Base-by-base conservation (phyloP, 140 eudicot species). In the Stevia rebaudiana region DNA sequence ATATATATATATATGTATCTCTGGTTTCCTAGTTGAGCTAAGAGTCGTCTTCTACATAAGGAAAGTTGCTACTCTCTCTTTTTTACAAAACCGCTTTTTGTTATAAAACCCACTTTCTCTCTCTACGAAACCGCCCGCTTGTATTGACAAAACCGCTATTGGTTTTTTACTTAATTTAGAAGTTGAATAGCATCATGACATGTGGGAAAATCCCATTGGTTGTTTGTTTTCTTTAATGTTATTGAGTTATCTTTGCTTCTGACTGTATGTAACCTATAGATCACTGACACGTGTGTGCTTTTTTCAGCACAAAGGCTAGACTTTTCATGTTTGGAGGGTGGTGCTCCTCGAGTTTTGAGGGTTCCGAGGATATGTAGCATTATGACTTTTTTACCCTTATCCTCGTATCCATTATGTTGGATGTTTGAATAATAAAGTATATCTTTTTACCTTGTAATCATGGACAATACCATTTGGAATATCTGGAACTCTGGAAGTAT, bases 11-110 rank as follows among this genome's bases (percentile, higher is more conserved):
- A 8, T 56, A 6, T 61, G 7, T 36, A 16, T 54, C 16, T 35
- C 47, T 65, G 68, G 56, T 74, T 74, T 74, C 74, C 79, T 8
- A 21, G 58, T 66, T 47, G 79, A 66, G 79, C 22, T 57, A 74
- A 67, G 24, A 59, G 74, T 58, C 74, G 60, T 74, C 79, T 47
- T 74, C 68, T 66, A 74, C 74, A 74, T 67, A 57, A 74, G 79
- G 79, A 74, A 74, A 74, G 79, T 72, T 74, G 17, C 10, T 30
- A 19, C 19, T 74, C 67, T 47, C 68, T 41, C 67, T 58, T 36
- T 67, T 48, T 18, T 69, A 74, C 67, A 74, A 69, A 64, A 28
- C 43, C 17, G 41, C 46, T 40, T 12, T 40, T 0, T 15, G 11
- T 0, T 40, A 24, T 37, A 13, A 36, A 41, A 52, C 23, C 35